Evolutionary conservation across 345 rosid species (phyloP).

Genomic region (Salix exigua): DNA sequence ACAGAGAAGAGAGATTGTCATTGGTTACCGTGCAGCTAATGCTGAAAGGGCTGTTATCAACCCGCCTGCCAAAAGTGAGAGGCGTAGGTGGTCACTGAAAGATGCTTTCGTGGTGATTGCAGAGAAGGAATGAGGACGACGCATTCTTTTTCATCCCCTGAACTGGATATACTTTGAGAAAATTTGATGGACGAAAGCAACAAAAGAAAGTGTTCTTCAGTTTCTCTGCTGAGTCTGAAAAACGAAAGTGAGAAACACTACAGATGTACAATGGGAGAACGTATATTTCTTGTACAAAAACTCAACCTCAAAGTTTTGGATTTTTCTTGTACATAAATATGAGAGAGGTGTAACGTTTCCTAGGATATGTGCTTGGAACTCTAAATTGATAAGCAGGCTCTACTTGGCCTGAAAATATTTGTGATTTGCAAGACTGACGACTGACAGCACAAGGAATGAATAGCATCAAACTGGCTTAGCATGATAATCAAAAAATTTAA

Average conservation of each 20-base stretch:
- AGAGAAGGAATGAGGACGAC: constrained; percentile 42
- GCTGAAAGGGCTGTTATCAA: constrained; percentile 63
- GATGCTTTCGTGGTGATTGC: constrained; percentile 61
- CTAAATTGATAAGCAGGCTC: too few relatives aligned
- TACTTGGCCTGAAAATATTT: too few relatives aligned
- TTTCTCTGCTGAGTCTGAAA: not conserved
- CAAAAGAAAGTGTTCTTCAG: not conserved
- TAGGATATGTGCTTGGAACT: too few relatives aligned
- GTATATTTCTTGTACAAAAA: not conserved
- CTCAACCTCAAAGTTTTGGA: not conserved
- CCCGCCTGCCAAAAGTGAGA: constrained; percentile 50
- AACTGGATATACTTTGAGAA: not conserved
- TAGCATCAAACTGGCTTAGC: not conserved
- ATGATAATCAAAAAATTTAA: too few relatives aligned
- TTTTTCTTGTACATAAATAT: not conserved
- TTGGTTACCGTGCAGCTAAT: constrained; percentile 53
- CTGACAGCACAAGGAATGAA: too few relatives aligned
- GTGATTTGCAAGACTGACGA: too few relatives aligned
- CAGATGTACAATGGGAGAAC: not conserved
- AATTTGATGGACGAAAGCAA: too few relatives aligned
- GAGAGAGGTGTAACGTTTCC: not conserved
- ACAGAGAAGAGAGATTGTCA: constrained; percentile 57
- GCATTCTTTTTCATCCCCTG: not conserved
- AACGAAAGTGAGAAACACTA: not conserved
- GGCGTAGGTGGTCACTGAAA: constrained; percentile 43